Base-by-base conservation (phyloP, 2,329 filamentous ascomycete species). In the Cytospora piceicola region DNA sequence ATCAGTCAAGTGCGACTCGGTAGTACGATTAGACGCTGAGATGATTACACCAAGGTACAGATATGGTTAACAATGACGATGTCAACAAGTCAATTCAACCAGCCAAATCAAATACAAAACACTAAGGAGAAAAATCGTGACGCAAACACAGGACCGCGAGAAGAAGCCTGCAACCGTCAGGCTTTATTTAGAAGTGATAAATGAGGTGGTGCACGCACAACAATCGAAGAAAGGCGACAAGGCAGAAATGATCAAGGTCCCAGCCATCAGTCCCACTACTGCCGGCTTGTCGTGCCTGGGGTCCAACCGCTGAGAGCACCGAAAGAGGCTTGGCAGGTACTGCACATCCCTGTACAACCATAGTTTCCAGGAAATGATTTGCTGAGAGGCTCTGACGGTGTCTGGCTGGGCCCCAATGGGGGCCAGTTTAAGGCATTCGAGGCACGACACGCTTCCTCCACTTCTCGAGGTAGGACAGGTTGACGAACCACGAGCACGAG, bases 321-420 rank as follows among this genome's bases (percentile, higher is more conserved):
- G 52, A 52, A 59, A 65, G 58, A 39, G 63, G 63, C 63, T 66
- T 63, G 59, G 66, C 66, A 66, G 66, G 59, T 36, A 60, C 59
- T 27, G 27, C 49, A 29, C 24, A 34, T 51, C 66, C 66, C 54
- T 66, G 66, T 64, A 63, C 36, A n/a, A 24, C 46, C 20, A 27
- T 51, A 53, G 15, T 34, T 51, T 24, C 6, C 15, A 32, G 67
- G 61, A 46, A 30, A 22, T 67, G 64, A 67, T 68, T 67, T 49
- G 67, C 46, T 58, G 12, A 9, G 36, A 11, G n/a, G 32, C 9
- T 9, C 46, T 49, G 46, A 14, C 11, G 14, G 20, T 24, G 4
- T 49, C 57, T 56, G 62, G 64, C 64, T 53, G 64, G 55, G 61
- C 61, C 67, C 64, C 67, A 68, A 68, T 68, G 53, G 46, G 64